Base-by-base conservation (phyloP, 2,329 filamentous ascomycete genomes). In the Alternaria consortialis region DNA sequence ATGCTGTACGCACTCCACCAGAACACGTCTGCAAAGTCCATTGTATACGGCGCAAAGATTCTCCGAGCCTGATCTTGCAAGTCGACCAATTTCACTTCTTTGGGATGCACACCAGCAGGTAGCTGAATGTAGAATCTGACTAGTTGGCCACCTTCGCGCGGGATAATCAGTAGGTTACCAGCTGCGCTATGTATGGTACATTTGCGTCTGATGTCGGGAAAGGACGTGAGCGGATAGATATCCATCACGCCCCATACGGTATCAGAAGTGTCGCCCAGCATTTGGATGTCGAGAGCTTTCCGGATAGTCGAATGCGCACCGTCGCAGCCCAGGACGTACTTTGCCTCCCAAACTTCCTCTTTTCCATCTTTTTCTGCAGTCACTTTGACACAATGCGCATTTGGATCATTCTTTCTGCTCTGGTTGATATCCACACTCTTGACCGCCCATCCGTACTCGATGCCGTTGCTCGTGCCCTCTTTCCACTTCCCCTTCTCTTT, bases 1-100 rank as follows among this genome's bases (percentile, higher is more conserved):
- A 91, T 88, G 67, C 88, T 85, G 74, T 91, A 92, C 43, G 88
- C 87, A 46, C 89, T 90, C 80, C 91, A 92, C 89, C 90, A 92
- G 17, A 77, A 89, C 81, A 86, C 88, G 55, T 84, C 83, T 1
- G 81, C 80, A 53, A 87, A 82, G 0, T 87, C 83, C 63, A 89
- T 80, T 0, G 69, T 62, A 57, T 87, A 89, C 0, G 87, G 87
- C 0, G 74, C 63, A 52, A 90, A 85, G 40, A 89, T 85, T 0
- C 75, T 77, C 36, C 80, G 77, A 0, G 87, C 86, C 0, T 83
- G 80, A 3, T 77, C 66, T 57, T 89, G 86, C 1, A 90, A 76
- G 40, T 86, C 81, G 25, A 81, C 81, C 0, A 88, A 76, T 2
- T 76, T 84, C 36, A 90, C 84, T 20, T 83, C 79, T 58, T 81